Base-by-base conservation (phyloP, 1,139 yeast genomes). In the Debaryomycetaceae sp. region DNA sequence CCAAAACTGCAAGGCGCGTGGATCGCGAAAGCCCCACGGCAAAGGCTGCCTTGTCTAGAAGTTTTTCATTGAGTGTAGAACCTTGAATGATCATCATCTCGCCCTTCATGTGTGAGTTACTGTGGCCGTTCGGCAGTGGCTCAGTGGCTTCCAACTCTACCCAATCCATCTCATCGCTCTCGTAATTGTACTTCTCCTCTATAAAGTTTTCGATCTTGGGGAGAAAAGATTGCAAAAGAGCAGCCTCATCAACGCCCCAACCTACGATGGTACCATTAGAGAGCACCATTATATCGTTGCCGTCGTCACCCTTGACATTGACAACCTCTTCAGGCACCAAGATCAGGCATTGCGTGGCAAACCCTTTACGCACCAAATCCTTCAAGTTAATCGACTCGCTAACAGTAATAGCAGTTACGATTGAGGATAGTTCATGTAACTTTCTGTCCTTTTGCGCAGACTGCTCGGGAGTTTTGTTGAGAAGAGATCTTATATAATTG, bases 131-230 rank as follows among this genome's bases (percentile, higher is more conserved):
- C 9, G 30, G 16, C 13, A 14, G 12, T 14, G 28, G 12, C 4
- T 11, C 15, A 10, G 12, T 16, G 9, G 16, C 12, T 10, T 15
- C 28, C 8, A 73, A 50, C 36, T 83, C 91, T n/a, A 84, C 60
- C 56, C 65, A 88, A 51, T 88, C 96, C 75, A 88, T 74, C 46
- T 88, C 96, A 48, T 88, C 96, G 25, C 86, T 75, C 45, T 88
- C 96, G 2, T 48, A 52, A 4, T 60, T 60, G 44, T 78, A 78
- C 4, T 71, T 60, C 22, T 56, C 58, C 6, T 40, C 43, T 2
- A 63, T 45, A 6, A 62, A 46, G 1, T 45, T 41, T 23, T 48
- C 42, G 4, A 75, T 59, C 1, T 64, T 45, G 38, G 78, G 78
- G 4, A 79, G 49, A 14, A 83, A 55, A 2, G 77, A 75, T n/a